Conservation (phyloP, 1,139 yeast species). For the Hansenula lynferdii region DNA sequence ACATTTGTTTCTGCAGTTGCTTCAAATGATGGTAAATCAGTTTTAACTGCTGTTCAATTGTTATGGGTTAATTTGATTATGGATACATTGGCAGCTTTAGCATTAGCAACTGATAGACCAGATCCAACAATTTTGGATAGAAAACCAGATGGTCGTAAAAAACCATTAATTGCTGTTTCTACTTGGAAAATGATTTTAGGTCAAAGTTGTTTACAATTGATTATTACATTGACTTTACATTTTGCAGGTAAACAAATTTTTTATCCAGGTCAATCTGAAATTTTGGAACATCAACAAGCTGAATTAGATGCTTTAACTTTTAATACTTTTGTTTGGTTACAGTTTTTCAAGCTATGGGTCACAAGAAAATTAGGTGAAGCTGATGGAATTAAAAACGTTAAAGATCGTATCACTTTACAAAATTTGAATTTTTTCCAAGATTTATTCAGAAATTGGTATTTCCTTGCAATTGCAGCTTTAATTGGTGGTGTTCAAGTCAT, state of each 20-base stretch:
- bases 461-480: slow-evolving; percentile 61
- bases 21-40: slow-evolving; percentile 71
- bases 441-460: slow-evolving; percentile 76
- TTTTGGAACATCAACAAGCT: slow-evolving; percentile 43
- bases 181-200: slow-evolving; percentile 99
- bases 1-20: slow-evolving; percentile 95
- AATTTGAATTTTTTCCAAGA: slow-evolving; percentile 83
- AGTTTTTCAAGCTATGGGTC: slow-evolving; percentile 88
- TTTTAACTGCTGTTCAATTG: slow-evolving; percentile 93
- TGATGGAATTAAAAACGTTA: slow-evolving; percentile 54
- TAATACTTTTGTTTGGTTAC: slow-evolving; percentile 97
- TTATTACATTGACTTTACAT: slow-evolving; percentile 73
- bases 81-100: slow-evolving; percentile 98
- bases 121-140: slow-evolving; percentile 72
- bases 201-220: slow-evolving; percentile 73
- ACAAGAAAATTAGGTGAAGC: slow-evolving; percentile 91
- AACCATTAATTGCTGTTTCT: slow-evolving; percentile 79
- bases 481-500: slow-evolving; percentile 82
- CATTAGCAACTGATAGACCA: slow-evolving; percentile 97
- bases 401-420: slow-evolving; percentile 50
- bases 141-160: slow-evolving; percentile 78
- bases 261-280: slow-evolving; percentile 33
- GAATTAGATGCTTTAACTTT: slow-evolving; percentile 82
- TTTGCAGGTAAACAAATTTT: slow-evolving; percentile 71
- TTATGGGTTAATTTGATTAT: slow-evolving; percentile 96